A percentile compares a stretch with the other conserved stretches of the same genome.
Evolutionary conservation across 352 stramenopile genomes (phyloP).

Genomic region (Pythium dissimile): DNA sequence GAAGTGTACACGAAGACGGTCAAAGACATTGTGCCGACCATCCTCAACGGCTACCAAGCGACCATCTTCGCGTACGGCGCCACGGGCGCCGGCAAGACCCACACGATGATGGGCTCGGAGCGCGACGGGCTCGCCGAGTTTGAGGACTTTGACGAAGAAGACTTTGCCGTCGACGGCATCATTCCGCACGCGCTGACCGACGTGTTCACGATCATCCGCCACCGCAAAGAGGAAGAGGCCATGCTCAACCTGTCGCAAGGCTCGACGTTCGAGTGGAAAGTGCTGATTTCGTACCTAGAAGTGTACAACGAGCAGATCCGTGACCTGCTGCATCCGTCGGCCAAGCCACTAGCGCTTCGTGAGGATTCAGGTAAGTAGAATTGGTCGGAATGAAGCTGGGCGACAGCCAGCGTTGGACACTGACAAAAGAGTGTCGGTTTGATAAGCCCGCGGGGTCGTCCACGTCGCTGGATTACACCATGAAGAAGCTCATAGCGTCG

Average conservation of each 20-base stretch:
- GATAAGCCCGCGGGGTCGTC: slow-evolving; percentile 37
- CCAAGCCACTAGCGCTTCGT: slow-evolving; percentile 30
- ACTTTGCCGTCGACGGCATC: slow-evolving; percentile 66
- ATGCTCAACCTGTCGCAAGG: slow-evolving; percentile 36
- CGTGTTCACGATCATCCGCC: slow-evolving; percentile 64
- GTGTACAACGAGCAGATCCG: slow-evolving; percentile 93
- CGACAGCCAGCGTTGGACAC: neutral
- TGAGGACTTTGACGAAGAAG: slow-evolving; percentile 38
- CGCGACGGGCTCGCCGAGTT: slow-evolving; percentile 46
- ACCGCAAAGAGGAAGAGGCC: slow-evolving; percentile 53
- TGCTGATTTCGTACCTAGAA: slow-evolving; percentile 88
- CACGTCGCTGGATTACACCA: slow-evolving; percentile 54
- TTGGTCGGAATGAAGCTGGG: neutral
- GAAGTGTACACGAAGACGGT: slow-evolving; percentile 59
- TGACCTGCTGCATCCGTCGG: slow-evolving; percentile 77
- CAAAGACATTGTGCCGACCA: slow-evolving; percentile 55
- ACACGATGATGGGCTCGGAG: slow-evolving; percentile 72
- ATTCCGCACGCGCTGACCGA: slow-evolving; percentile 68
- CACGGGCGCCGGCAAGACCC: slow-evolving; percentile 62
- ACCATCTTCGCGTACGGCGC: slow-evolving; percentile 79
- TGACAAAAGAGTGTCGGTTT: neutral
- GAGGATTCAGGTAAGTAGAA: slow-evolving; percentile 49
- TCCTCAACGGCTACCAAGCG: slow-evolving; percentile 77
- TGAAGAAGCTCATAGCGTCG: slow-evolving; percentile 39
- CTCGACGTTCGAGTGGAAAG: slow-evolving; percentile 63